Base-by-base conservation (phyloP, 768 basidiomycete species). In the Pleurotus salmoneostramineus region DNA sequence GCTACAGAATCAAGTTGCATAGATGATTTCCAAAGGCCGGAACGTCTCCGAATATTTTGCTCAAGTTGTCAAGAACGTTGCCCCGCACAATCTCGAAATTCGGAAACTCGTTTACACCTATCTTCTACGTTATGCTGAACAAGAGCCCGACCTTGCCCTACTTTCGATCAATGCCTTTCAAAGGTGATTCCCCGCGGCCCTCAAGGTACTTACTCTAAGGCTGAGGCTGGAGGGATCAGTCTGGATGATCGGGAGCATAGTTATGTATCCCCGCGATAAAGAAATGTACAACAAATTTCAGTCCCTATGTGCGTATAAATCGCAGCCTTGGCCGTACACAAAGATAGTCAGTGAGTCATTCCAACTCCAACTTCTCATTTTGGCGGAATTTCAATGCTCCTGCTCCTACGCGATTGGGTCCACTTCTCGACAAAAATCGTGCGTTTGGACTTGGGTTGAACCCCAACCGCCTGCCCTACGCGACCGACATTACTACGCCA, bases 141-240 rank as follows among this genome's bases (percentile, higher is more conserved):
- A 87, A 35, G 95, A 97, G 65, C 95, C 97, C 11, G 97, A 98
- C 71, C 86, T 98, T 49, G 91, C 96, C 1, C 74, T 99, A 50
- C 80, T 99, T 33, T 95, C 95, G 2, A 96, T 99, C 77, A 99
- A 99, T 74, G 96, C 96, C 1, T 98, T 98, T 68, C 97, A 99
- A 71, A 93, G 93, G 71, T n/a, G 97, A 99, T 73, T 78, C 96
- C 3, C 75, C 98, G 58, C 82, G 95, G n/a, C n/a, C n/a, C n/a
- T n/a, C n/a, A n/a, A n/a, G 27, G 95, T 98, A 2, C 79, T 99
- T 42, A 91, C n/a, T n/a, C n/a, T n/a, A n/a, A n/a, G n/a, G n/a
- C n/a, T n/a, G n/a, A n/a, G n/a, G n/a, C n/a, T n/a, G n/a, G 92
- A 56, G 91, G 93, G 5, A 96, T 99, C 69, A 60, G 90, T 98